Conservation (phyloP, 371 early-diverging fungal genomes). For the Syncephalastrum racemosum region DNA sequence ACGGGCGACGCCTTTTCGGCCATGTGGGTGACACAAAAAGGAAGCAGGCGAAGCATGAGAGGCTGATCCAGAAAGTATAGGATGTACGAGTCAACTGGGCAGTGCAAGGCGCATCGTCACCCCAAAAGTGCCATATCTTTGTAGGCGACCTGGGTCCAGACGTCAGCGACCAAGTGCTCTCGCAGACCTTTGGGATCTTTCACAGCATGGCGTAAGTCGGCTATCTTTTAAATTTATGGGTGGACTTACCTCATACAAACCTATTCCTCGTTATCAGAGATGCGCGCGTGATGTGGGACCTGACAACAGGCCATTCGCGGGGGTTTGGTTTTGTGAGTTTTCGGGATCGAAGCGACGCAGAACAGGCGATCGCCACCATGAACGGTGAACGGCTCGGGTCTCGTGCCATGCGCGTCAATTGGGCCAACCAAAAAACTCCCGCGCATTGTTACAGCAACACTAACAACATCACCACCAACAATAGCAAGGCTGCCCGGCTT, state of each 20-base stretch:
- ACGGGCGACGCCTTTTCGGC: conserved; percentile 70
- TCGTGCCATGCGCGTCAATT: conserved; percentile 64
- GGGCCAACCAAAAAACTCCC: conserved; percentile 66
- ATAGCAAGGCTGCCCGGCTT: too few species aligned
- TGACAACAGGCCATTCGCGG: conserved; percentile 73
- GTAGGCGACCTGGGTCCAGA: conserved; percentile 87
- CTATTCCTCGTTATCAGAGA: conserved; percentile 23
- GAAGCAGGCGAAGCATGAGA: too few species aligned
- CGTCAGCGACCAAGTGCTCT: conserved; percentile 71
- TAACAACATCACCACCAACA: too few species aligned
- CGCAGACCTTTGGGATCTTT: conserved; percentile 65
- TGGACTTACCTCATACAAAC: neutral
- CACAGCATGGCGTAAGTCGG: conserved; percentile 60
- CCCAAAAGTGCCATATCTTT: conserved; percentile 77
- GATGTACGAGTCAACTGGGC: conserved; percentile 56
- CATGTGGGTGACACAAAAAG: conserved; percentile 32
- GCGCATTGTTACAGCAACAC: neutral
- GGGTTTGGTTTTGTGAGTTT: conserved; percentile 87
- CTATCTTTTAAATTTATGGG: neutral
- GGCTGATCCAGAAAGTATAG: conserved; percentile 11
- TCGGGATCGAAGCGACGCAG: conserved; percentile 77
- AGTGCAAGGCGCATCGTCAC: conserved; percentile 30
- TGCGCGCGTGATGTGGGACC: conserved; percentile 74
- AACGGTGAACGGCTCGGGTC: conserved; percentile 75
- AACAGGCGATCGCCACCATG: conserved; percentile 83